Percentiles rank a stretch among this genome's conserved stretches.
These are phyloP conservation scores for Batrachochytrium dendrobatidis DNA, from an alignment of 371 early-diverging fungal genomes.

Conservation along the genomic window DNA sequence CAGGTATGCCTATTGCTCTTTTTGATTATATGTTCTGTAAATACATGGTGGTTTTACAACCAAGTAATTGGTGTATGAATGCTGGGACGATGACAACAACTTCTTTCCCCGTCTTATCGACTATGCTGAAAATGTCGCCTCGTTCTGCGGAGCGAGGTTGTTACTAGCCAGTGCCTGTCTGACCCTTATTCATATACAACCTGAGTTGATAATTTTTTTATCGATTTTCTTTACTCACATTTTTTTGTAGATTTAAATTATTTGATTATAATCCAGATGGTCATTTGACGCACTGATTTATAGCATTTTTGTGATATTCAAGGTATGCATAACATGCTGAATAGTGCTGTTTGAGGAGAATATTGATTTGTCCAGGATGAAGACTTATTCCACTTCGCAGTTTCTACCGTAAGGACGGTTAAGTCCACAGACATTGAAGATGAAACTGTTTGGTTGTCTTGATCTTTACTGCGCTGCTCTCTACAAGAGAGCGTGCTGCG, in stretches of 20 bases:
- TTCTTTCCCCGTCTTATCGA: constrained; percentile 34
- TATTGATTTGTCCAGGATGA: constrained; percentile 21
- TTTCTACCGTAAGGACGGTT: constrained; percentile 22
- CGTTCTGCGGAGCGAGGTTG: constrained; percentile 22
- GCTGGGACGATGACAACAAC: constrained; percentile 20
- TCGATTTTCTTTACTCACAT: background rate
- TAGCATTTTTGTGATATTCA: background rate
- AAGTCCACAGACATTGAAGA: background rate
- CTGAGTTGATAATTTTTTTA: background rate
- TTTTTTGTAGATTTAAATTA: background rate
- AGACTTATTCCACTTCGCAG: constrained; percentile 24
- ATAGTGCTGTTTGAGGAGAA: too few species aligned
- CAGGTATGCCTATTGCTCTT: too few species aligned
- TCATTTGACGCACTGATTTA: background rate
- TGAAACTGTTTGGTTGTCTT: background rate
- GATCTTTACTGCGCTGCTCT: too few species aligned
- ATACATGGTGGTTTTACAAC: too few species aligned
- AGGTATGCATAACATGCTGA: too few species aligned
- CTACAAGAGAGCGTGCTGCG: too few species aligned
- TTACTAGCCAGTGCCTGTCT: constrained; percentile 30
- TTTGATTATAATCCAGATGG: background rate
- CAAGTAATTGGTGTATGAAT: constrained; percentile 21
- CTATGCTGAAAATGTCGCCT: constrained; percentile 29
- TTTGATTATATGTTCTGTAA: too few species aligned
- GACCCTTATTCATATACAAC: constrained; percentile 11